Percentiles rank a stretch among this genome's conserved stretches.
These are phyloP conservation scores for Alnus rubra DNA, from an alignment of 306 rosid species.

Conservation along the genomic window DNA sequence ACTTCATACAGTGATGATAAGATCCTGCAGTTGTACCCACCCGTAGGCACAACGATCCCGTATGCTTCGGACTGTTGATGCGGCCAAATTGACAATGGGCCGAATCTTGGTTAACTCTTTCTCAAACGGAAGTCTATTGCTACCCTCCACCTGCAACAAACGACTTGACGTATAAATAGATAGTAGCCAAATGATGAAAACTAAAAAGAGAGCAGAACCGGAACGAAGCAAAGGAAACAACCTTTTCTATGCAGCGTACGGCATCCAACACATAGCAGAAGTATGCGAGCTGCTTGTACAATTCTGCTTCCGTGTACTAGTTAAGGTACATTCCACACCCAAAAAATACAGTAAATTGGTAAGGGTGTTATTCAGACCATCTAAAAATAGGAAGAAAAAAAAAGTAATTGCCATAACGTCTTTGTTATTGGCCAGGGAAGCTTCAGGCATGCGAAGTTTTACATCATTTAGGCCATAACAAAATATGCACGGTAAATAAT, in stretches of 20 bases:
- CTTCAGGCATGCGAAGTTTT: background rate
- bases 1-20: constrained; percentile 51
- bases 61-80: constrained; percentile 55
- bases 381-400: no score
- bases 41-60: constrained; percentile 88
- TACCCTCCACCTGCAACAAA: constrained; percentile 55
- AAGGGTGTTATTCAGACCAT: background rate
- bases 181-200: background rate
- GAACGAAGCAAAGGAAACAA: constrained; percentile 20
- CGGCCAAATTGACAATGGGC: constrained; percentile 58
- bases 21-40: constrained; percentile 73
- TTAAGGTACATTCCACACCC: constrained; percentile 11
- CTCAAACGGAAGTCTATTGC: constrained; percentile 57
- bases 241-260: constrained; percentile 73
- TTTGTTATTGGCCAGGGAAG: background rate
- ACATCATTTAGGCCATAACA: background rate
- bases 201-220: background rate
- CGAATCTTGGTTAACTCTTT: constrained; percentile 64
- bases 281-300: constrained; percentile 83
- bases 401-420: background rate
- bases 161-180: background rate
- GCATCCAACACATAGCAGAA: constrained; percentile 77
- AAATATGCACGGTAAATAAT: background rate
- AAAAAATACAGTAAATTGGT: background rate
- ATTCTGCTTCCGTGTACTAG: constrained; percentile 82